Conservation (phyloP, 1,284 basidiomycete species). For the Kalmanozyma brasiliensis region DNA sequence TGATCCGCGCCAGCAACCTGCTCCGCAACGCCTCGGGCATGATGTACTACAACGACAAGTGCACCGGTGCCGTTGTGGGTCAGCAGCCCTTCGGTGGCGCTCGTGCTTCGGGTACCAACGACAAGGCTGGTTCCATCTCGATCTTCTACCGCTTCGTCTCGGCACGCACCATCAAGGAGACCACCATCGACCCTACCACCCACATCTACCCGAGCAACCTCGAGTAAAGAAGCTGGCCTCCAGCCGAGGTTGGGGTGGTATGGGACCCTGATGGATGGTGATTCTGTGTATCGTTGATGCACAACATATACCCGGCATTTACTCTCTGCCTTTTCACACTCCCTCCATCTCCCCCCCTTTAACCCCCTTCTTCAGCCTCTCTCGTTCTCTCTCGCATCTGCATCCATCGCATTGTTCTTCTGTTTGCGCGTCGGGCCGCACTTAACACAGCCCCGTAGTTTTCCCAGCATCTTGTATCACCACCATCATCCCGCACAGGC, state of each 20-base stretch:
- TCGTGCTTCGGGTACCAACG: conserved; percentile 93
- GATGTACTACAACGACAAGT: conserved; percentile 71
- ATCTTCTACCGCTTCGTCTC: conserved; percentile 75
- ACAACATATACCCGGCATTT: conserved; percentile 9
- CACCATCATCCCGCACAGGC: conserved; percentile 21
- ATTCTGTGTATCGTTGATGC: background rate
- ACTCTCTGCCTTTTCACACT: conserved; percentile 5
- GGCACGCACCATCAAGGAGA: conserved; percentile 94
- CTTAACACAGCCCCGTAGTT: conserved; percentile 50
- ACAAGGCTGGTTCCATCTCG: conserved; percentile 91
- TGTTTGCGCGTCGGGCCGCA: conserved; percentile 47
- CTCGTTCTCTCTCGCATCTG: conserved; percentile 25
- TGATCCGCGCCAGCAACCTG: conserved; percentile 63
- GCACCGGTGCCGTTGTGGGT: conserved; percentile 80
- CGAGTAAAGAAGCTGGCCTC: conserved; percentile 28
- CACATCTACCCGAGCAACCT: conserved; percentile 65
- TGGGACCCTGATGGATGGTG: conserved; percentile 1
- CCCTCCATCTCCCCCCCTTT: conserved; percentile 4
- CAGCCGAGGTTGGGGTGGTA: conserved; percentile 3
- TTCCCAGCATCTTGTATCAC: conserved; percentile 11
- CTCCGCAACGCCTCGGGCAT: conserved; percentile 66
- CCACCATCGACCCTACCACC: conserved; percentile 68
- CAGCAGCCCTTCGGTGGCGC: conserved; percentile 98
- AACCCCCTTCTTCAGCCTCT: conserved; percentile 7
- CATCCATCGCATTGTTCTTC: conserved; percentile 32